Conservation (phyloP, 371 early-diverging fungal species). For the Mucor mucedo region DNA sequence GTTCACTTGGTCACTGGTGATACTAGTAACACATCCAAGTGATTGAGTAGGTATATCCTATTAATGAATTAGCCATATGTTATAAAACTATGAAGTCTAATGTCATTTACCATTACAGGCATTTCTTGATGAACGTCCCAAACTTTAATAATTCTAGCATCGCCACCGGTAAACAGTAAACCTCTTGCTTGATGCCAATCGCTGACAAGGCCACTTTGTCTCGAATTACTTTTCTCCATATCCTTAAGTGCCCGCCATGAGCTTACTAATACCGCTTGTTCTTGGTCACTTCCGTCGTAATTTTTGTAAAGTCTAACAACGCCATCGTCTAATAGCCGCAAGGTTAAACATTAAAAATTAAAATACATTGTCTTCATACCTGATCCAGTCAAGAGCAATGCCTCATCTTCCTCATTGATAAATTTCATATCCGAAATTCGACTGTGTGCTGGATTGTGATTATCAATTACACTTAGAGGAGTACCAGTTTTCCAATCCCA, state of each 20-base stretch:
- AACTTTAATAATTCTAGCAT: slow-evolving; percentile 70
- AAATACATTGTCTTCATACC: slow-evolving; percentile 40
- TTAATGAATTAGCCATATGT: slow-evolving; percentile 31
- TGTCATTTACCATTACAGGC: slow-evolving; percentile 53
- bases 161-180: slow-evolving; percentile 74
- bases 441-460: slow-evolving; percentile 70
- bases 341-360: background rate
- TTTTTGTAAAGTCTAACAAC: slow-evolving; percentile 78
- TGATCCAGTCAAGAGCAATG: slow-evolving; percentile 81
- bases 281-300: slow-evolving; percentile 64
- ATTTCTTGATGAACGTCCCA: slow-evolving; percentile 88
- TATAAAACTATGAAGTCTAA: slow-evolving; percentile 37
- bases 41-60: slow-evolving; percentile 73
- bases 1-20: slow-evolving; percentile 71
- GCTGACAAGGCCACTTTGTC: slow-evolving; percentile 67
- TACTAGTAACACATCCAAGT: slow-evolving; percentile 66
- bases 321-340: slow-evolving; percentile 66
- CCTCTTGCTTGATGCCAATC: slow-evolving; percentile 87
- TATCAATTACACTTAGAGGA: slow-evolving; percentile 69
- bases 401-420: slow-evolving; percentile 90
- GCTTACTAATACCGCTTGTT: slow-evolving; percentile 69
- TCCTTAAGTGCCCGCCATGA: slow-evolving; percentile 82
- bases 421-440: slow-evolving; percentile 80
- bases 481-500: slow-evolving; percentile 78
- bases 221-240: slow-evolving; percentile 59